Conservation (phyloP, 2,329 filamentous ascomycete genomes). For the Ophiognomonia clavigignenti-juglandacearum region DNA sequence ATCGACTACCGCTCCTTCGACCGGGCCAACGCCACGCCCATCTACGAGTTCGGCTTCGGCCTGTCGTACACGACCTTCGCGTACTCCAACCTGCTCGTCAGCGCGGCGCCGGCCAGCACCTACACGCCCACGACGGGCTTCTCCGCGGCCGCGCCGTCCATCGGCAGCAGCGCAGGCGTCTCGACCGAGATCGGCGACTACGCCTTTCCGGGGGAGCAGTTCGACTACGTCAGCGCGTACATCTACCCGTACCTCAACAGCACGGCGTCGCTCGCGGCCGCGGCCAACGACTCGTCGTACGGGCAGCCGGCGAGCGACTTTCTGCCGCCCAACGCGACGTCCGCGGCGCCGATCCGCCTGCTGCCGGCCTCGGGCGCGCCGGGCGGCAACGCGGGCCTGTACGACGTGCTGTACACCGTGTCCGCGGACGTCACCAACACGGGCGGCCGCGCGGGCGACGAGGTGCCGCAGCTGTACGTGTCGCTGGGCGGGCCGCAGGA, state of each 20-base stretch:
- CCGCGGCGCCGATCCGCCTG: conserved; percentile 53
- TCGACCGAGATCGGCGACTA: conserved; percentile 62
- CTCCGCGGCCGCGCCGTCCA: conserved; percentile 58
- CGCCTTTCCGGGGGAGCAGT: conserved; percentile 54
- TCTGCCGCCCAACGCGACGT: conserved; percentile 53
- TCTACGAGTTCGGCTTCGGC: conserved; percentile 79
- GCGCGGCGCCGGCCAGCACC: conserved; percentile 39
- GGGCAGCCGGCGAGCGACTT: conserved; percentile 53
- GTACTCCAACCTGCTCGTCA: conserved; percentile 63
- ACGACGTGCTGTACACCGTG: conserved; percentile 64
- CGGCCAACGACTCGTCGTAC: conserved; percentile 55
- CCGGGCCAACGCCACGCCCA: conserved; percentile 56
- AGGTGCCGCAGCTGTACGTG: conserved; percentile 74
- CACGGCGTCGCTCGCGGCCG: conserved; percentile 47
- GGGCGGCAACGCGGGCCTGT: conserved; percentile 62
- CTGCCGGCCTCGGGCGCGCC: conserved; percentile 43
- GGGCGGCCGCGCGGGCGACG: conserved; percentile 59
- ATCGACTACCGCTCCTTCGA: conserved; percentile 81
- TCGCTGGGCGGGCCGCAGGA: conserved; percentile 75
- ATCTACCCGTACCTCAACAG: conserved; percentile 72
- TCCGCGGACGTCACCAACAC: conserved; percentile 68
- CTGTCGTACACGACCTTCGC: conserved; percentile 76
- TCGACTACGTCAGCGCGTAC: conserved; percentile 48
- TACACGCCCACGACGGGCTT: conserved; percentile 59
- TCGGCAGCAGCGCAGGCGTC: conserved; percentile 60